Percentiles rank a stretch among this genome's conserved stretches.
Evolutionary conservation across 129 eudicot species (phyloP).

Genomic region (Pulicaria dysenterica): DNA sequence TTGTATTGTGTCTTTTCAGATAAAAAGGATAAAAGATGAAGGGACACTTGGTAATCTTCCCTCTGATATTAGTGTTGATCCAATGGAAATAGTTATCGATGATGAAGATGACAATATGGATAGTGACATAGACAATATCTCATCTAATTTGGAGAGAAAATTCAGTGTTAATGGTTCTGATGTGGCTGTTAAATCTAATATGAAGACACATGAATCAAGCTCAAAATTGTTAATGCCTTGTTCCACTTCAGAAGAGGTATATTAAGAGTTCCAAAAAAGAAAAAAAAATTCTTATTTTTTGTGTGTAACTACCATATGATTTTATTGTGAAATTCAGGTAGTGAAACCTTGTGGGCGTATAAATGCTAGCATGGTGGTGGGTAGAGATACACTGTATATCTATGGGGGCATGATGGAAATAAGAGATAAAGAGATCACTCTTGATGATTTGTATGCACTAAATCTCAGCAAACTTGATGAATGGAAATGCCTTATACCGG

Average conservation of each 20-base stretch:
- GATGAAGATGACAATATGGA: constrained; percentile 57
- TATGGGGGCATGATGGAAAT: constrained; percentile 99
- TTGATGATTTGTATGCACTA: constrained; percentile 86
- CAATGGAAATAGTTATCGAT: constrained; percentile 42
- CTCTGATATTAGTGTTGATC: constrained; percentile 30
- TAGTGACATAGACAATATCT: constrained; percentile 50
- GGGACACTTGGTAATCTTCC: constrained; percentile 33
- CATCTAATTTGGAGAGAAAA: constrained; percentile 53
- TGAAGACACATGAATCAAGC: constrained; percentile 36
- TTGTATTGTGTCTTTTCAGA: constrained; percentile 48
- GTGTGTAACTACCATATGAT: not conserved
- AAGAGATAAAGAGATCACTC: constrained; percentile 87
- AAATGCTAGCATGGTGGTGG: constrained; percentile 89
- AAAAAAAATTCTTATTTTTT: constrained; percentile 9
- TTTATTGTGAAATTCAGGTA: constrained; percentile 46
- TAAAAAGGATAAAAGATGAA: constrained; percentile 51
- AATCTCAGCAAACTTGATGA: constrained; percentile 98
- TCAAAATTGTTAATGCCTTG: constrained; percentile 40
- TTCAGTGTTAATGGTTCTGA: constrained; percentile 42
- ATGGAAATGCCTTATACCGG: constrained; percentile 94
- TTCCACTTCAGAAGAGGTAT: constrained; percentile 67
- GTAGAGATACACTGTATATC: constrained; percentile 79
- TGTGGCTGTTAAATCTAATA: constrained; percentile 40
- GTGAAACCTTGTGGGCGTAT: constrained; percentile 98
- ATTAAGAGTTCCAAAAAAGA: constrained; percentile 18